phyloP scores from a whole-genome alignment of 345 rosid genomes.

The Excoecaria cochinchinensis region DNA sequence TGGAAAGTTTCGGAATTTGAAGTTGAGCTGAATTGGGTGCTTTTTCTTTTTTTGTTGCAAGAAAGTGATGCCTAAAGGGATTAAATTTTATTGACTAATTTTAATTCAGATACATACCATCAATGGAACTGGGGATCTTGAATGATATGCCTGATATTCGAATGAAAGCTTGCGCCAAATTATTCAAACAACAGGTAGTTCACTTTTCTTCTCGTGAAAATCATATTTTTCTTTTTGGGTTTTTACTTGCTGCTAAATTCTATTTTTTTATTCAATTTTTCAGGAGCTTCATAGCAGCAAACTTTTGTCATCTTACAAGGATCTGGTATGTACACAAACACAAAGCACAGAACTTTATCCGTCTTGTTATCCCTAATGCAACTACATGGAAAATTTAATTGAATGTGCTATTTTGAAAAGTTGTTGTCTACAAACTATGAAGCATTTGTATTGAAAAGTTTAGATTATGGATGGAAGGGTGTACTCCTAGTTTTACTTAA shows the following conservation, averaged over 20 bases:
- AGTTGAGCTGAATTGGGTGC: neutral
- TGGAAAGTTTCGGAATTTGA: neutral
- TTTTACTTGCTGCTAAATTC: neutral
- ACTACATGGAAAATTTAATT: neutral
- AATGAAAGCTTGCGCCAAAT: conserved; percentile 65
- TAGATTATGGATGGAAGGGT: neutral
- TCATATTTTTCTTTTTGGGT: neutral
- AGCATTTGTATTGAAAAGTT: neutral
- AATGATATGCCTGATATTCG: conserved; percentile 64
- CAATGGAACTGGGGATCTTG: conserved; percentile 77
- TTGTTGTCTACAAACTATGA: neutral
- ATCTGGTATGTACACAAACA: conserved; percentile 52
- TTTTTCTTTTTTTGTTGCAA: neutral
- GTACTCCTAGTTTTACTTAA: neutral
- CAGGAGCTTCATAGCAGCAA: conserved; percentile 54
- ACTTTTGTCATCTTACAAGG: conserved; percentile 67
- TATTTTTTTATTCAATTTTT: neutral
- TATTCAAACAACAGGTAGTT: conserved; percentile 64
- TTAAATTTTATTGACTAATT: neutral
- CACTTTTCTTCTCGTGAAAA: neutral
- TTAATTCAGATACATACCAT: conserved; percentile 57
- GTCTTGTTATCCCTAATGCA: neutral
- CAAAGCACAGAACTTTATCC: neutral
- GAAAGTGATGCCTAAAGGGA: neutral
- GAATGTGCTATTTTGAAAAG: too few relatives aligned